These are phyloP conservation scores for Macadamia tetraphylla DNA, from an alignment of 164 flowering plant genomes.

Conservation along the genomic window DNA sequence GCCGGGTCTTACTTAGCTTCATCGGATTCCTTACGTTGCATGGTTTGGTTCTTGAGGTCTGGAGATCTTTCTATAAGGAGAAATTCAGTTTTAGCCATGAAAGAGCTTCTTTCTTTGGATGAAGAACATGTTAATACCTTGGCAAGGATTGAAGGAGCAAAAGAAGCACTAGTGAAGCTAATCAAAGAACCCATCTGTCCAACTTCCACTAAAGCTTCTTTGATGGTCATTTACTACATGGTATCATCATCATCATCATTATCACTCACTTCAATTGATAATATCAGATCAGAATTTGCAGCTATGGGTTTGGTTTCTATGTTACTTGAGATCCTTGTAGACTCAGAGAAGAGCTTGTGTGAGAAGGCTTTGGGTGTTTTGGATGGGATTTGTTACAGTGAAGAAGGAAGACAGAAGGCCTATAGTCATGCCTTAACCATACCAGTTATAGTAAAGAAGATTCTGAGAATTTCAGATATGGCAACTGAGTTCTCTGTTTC, in stretches of 20 bases:
- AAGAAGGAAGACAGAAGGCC: constrained; percentile 36
- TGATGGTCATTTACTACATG: constrained; percentile 38
- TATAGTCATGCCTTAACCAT: constrained; percentile 38
- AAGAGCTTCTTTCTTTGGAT: constrained; percentile 34
- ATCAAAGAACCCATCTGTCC: constrained; percentile 56
- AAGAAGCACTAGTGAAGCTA: constrained; percentile 38
- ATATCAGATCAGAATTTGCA: constrained; percentile 19
- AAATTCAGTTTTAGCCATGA: constrained; percentile 44
- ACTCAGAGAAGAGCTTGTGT: constrained; percentile 44
- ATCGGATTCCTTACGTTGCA: constrained; percentile 30
- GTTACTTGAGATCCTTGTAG: constrained; percentile 51
- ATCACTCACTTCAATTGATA: constrained; percentile 2
- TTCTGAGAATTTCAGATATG: constrained; percentile 56
- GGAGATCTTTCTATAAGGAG: constrained; percentile 36
- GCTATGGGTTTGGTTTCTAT: constrained; percentile 44
- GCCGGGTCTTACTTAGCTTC: constrained; percentile 30
- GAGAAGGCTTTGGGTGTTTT: constrained; percentile 66
- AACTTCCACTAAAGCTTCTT: constrained; percentile 50
- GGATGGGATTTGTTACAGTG: constrained; percentile 32
- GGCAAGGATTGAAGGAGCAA: constrained; percentile 28
- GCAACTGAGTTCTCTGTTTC: constrained; percentile 66
- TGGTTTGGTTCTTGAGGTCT: constrained; percentile 39
- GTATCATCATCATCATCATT: constrained; percentile 30
- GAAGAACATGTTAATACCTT: constrained; percentile 16
- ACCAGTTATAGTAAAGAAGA: constrained; percentile 76